phyloP scores from a whole-genome alignment of 2,329 filamentous ascomycete genomes.

The Hirsutella rhossiliensis region DNA sequence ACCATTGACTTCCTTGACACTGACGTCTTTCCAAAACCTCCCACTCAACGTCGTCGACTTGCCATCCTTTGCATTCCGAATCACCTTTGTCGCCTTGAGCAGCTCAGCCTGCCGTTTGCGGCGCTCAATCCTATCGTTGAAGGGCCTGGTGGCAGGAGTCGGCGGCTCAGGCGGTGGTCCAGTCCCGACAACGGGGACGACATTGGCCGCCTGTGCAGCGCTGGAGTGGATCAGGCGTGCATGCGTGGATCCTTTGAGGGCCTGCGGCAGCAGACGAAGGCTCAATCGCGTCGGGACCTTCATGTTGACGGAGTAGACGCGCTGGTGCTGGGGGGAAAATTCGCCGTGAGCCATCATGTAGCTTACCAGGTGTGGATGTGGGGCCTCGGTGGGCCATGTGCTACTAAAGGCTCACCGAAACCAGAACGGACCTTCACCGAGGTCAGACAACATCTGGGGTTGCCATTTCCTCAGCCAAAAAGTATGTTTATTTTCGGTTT shows the following conservation, averaged over 20 bases:
- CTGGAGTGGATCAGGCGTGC: conserved; percentile 20
- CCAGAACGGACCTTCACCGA: too few relatives aligned
- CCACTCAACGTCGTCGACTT: conserved; percentile 42
- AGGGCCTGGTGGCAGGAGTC: conserved; percentile 26
- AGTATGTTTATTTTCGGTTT: too few relatives aligned
- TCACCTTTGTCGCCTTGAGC: conserved; percentile 37
- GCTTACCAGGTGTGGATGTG: too few relatives aligned
- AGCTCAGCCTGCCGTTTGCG: conserved; percentile 42
- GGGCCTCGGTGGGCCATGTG: too few relatives aligned
- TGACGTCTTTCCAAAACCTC: conserved; percentile 83
- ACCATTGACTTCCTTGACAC: conserved; percentile 57
- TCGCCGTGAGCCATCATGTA: conserved; percentile 1
- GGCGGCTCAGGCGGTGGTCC: conserved; percentile 49
- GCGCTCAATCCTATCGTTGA: conserved; percentile 34
- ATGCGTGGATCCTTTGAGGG: conserved; percentile 6
- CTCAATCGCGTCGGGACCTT: conserved; percentile 25
- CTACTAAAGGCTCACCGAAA: too few relatives aligned
- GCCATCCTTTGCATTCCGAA: conserved; percentile 23
- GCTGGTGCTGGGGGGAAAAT: conserved; percentile 3
- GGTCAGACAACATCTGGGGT: too few relatives aligned
- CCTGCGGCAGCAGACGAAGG: conserved; percentile 21
- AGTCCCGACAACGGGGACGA: conserved; percentile 39
- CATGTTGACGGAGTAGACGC: conserved; percentile 19
- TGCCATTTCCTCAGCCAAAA: too few relatives aligned
- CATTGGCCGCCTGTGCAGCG: conserved; percentile 27